Base-by-base conservation (phyloP, 495 filamentous ascomycete species). In the Neurospora sp. region DNA sequence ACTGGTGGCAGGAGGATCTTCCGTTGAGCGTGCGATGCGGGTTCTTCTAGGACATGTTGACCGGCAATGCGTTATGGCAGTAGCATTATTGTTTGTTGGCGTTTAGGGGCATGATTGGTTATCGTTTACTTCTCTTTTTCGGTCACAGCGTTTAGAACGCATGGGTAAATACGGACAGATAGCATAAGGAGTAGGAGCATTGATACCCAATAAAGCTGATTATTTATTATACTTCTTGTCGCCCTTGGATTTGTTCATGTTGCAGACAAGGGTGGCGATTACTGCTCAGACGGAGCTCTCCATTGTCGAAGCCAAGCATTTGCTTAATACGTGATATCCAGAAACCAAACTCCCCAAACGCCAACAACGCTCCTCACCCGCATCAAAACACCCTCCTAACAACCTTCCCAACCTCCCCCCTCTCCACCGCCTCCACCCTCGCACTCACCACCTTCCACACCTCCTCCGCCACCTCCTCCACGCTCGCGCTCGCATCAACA, bases 1-100 rank as follows among this genome's bases (percentile, higher is more conserved):
- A 88, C 89, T 74, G 88, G 88, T 69, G 90, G 91, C 3, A 86
- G 88, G 66, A 83, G 89, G 71, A 81, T 93, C 12, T 92, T 94
- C 73, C 88, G 88, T 74, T 93, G 76, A 87, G 16, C 5, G 5
- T 54, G 20, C 2, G 46, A 5, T 23, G 5, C 11, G 20, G 20
- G 11, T 4, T 10, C n/a, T 10, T 2, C 46, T 5, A 27, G 20
- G 10, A 3, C 20, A 23, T 1, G 10, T 14, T 14, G 0, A 0
- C 14, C 27, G 2, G 12, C 5, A 27, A 8, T 62, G 0, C 46
- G 46, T 0, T 20, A 5, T 35, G 7, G 16, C 5, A 16, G 23
- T 23, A 3, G 27, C 54, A 16, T 62, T 35, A 1, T 16, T 31
- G 7, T 8, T 35, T 16, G 23, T 14, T 31, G 23, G 23, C 27